Base-by-base conservation (phyloP, 192 early-diverging fungal species). In the Mycoemilia scoparia region DNA sequence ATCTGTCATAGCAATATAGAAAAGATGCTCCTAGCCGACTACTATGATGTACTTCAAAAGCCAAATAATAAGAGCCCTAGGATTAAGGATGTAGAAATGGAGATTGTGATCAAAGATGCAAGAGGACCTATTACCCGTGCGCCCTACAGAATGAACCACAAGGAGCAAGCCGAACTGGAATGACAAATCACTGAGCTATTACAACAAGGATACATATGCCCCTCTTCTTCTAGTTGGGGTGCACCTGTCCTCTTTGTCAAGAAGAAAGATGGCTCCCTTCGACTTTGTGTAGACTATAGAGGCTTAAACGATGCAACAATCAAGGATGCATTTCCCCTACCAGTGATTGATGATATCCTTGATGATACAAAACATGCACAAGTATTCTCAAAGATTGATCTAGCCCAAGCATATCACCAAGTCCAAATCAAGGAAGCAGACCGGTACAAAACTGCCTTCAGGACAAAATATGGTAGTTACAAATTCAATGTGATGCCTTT, bases 401-500 rank as follows among this genome's bases (percentile, higher is more conserved):
- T 63, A 14, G 6, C 27, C 4, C 7, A 30, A 6, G 66, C 53
- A 0, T 77, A 63, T 36, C 36, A 70, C 24, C 54, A 60, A 33
- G 42, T 73, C 0, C 38, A 41, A 0, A 43, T 73, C 0, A 1
- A 29, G 11, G 11, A 43, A 18, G 43, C 18, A 0, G 59, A 71
- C 21, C 26, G 50, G 1, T 16, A 16, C 0, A 71, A 73, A 36
- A 71, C 51, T 12, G 56, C 69, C 4, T 71, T 68, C 29, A 11
- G 38, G 0, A 61, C 66, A 0, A 21, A 36, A 0, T 46, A 43
- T 0, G 57, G 62, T 1, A 43, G 32, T 1, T 79, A 39, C 43
- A 46, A 79, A 36, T 73, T 49, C 27, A 20, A 34, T 0, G 73
- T 77, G 3, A 30, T 82, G 34, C 73, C 73, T 0, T 74, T 76